Conservation (phyloP, 305 asterid genomes). For the Plantago rigida region DNA sequence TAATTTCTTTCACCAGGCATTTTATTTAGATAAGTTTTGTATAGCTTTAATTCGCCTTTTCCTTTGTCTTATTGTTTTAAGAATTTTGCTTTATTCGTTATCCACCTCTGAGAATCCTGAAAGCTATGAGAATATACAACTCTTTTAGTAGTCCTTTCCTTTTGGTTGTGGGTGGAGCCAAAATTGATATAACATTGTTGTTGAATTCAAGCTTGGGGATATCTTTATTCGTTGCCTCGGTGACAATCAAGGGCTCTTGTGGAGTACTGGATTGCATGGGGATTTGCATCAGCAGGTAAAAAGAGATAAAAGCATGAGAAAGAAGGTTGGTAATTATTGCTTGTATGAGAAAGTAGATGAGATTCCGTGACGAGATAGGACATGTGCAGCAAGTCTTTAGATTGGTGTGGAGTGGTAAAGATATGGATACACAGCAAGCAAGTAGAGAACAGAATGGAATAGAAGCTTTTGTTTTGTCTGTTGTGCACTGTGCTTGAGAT, state of each 20-base stretch:
- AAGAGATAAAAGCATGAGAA: constrained; percentile 38
- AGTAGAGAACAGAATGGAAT: constrained; percentile 26
- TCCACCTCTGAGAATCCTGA: constrained; percentile 25
- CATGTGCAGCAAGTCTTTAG: constrained; percentile 33
- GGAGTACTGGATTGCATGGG: constrained; percentile 44
- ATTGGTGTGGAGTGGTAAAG: constrained; percentile 20
- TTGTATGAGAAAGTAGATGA: constrained; percentile 51
- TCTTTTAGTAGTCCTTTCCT: constrained; percentile 30
- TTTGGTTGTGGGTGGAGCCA: constrained; percentile 30
- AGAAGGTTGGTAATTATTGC: constrained; percentile 51
- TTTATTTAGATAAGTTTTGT: background rate
- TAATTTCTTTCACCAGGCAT: background rate
- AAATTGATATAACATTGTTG: constrained; percentile 26
- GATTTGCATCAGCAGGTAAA: constrained; percentile 46
- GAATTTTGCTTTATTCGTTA: constrained; percentile 20
- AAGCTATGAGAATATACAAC: constrained; percentile 26
- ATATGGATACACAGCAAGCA: background rate
- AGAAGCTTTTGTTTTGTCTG: constrained; percentile 61
- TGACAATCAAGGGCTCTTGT: constrained; percentile 35
- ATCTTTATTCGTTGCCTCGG: constrained; percentile 40
- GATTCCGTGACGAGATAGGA: constrained; percentile 54
- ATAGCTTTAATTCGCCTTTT: constrained; percentile 1
- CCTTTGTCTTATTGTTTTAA: constrained; percentile 16
- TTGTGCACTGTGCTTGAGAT: constrained; percentile 32
- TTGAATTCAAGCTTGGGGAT: constrained; percentile 23